Evolutionary conservation across 192 early-diverging fungal species (phyloP), one percentile per base, ranked within the genome.

Genomic region (Podochytrium sp.): DNA sequence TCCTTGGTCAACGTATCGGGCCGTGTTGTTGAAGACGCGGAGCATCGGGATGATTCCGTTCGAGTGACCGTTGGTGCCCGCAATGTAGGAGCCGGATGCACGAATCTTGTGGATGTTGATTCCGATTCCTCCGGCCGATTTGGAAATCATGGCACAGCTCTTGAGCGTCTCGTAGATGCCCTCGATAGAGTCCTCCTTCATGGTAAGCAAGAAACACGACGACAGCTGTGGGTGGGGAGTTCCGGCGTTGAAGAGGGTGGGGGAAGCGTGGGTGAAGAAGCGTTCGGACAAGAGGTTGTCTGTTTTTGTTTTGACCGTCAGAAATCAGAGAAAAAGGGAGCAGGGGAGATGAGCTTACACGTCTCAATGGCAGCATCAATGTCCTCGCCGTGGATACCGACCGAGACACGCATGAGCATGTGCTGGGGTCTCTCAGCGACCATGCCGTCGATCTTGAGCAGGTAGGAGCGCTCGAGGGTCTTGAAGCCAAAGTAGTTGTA

Each of bases 401-500:
- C 92, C 34, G 95, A 84, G 20, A 99, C 96, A 75, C 97, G 93
- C 97, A 99, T 99, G 49, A 99, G 80, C 91, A 99, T 85, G 81
- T 99, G 97, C 80, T 99, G 97, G 20, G 97, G 97, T 38, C 97
- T 80, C 83, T 99, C 96, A 1, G 93, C 96, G 33, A 96, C 90
- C 61, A 90, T 89, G 37, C 91, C 90, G 70, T 93, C 90, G 79
- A 98, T 91, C 61, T 89, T 86, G 65, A 99, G 84, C 29, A 99
- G 87, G 75, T 99, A 99, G 39, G 91, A 93, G 29, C 97, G 90
- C 84, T 99, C 97, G 6, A 99, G 88, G 12, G 96, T 99, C 86
- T 99, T 99, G 91, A 98, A 98, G 7, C 97, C 97, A 91, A 99
- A 99, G 86, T 90, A 99, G 84, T 96, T 96, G 87, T 98, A 99